Evolutionary conservation across 768 basidiomycete genomes (phyloP), one percentile per base, ranked within the genome.

Genomic region (Agaricus blazei): DNA sequence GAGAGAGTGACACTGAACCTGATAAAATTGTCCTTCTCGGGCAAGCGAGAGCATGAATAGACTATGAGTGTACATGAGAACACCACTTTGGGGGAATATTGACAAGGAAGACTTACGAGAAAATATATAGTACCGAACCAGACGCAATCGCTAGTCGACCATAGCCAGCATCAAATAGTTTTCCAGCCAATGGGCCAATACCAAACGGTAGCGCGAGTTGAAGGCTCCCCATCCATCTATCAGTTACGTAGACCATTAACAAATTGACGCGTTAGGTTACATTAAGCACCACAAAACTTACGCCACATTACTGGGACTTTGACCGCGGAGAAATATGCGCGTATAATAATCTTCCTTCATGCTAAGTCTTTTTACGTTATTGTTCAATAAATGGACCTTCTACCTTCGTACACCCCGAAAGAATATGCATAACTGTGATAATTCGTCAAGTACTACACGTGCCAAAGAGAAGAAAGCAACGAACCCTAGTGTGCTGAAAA

Each of bases 141-240:
- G 56, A 57, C 31, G 67, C 58, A n/a, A 67, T 56, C 14, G 61
- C 41, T 19, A 63, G 61, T 29, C 67, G 70, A 63, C 77, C 79
- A 56, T 77, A 76, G 11, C 80, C 79, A 2, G 67, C 62, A 54
- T 83, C 80, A 37, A 76, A 75, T 0, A 75, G 64, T 27, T 72
- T 70, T 3, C 79, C 80, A 1, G 70, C 68, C 2, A 76, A 41
- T 3, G 76, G 61, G 4, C 75, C 74, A 3, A 73, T 62, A 6
- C 70, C 67, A 57, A 78, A 74, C 23, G 74, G 65, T 3, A 81
- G 62, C 44, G 77, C 77, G 43, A 75, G 70, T 60, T 79, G 76
- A 19, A 78, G 65, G 49, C 75, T 75, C 36, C 79, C 79, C 40
- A 81, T 75, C 73, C 77, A 79, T 38, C 76, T 78, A 12, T 9